Evolutionary conservation across 371 early-diverging fungal genomes (phyloP), one percentile per base, ranked within the genome.

Genomic region (Apophysomyces trapeziformis): DNA sequence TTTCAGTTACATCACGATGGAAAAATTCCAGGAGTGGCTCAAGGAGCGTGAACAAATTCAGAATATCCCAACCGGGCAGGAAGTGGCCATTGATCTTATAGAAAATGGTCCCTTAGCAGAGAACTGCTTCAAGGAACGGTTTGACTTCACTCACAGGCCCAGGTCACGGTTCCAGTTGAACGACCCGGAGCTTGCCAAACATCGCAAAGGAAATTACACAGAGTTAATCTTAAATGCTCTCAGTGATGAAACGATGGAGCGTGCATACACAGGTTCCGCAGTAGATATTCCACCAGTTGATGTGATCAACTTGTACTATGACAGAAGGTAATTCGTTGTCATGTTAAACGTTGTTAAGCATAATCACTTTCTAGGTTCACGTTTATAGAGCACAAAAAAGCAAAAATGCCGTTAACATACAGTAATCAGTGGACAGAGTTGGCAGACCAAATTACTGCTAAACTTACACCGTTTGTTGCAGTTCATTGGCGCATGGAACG

Each of bases 401-500:
- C 68, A 0, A 14, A 69, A 5, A 63, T 36, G 11, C 80, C 83
- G 1, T n/a, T 83, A 35, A 60, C 72, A 14, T 83, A 80, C 43
- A 74, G 66, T 45, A 58, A 61, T 35, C 58, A 64, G 18, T 77
- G 79, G 78, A 64, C 60, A 1, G 54, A 66, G 2, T 60, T 75
- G 5, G 81, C 83, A 0, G 70, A 80, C 56, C 61, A 65, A 21
- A 77, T 80, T 63, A 71, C 79, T 7, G 39, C 60, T 6, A 68
- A 77, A 18, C 58, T 83, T 21, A 58, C 63, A 13, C 84, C 81
- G 16, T 83, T 69, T 71, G 73, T 83, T 8, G 84, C 84, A 4
- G 74, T 83, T 50, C 84, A 83, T 60, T 83, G 84, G 81, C 72
- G 81, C 41, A 83, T 83, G 84, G 84, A 83, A 50, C 75, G 77